phyloP scores from a whole-genome alignment of 2,329 filamentous ascomycete species.

The Pseudogymnoascus sp. region DNA sequence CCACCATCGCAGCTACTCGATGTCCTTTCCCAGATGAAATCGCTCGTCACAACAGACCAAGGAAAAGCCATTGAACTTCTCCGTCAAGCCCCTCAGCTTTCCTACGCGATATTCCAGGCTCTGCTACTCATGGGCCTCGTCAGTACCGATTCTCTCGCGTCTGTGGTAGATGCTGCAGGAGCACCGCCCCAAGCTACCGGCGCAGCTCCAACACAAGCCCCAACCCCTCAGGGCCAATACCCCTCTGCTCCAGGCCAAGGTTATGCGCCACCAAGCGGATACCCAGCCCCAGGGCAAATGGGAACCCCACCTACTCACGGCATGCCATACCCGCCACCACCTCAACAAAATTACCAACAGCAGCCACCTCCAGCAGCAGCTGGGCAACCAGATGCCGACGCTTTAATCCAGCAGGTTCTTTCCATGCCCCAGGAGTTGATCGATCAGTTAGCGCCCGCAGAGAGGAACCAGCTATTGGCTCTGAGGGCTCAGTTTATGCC shows the following conservation, averaged over 20 bases:
- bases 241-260: slow-evolving; percentile 32
- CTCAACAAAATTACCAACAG: slow-evolving; percentile 36
- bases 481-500: slow-evolving; percentile 57
- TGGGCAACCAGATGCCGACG: slow-evolving; percentile 53
- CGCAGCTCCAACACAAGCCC: neutral
- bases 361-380: slow-evolving; percentile 34
- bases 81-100: slow-evolving; percentile 80
- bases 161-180: slow-evolving; percentile 59
- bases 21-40: slow-evolving; percentile 90
- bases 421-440: slow-evolving; percentile 73
- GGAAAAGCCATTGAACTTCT: slow-evolving; percentile 79
- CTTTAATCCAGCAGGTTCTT: slow-evolving; percentile 74
- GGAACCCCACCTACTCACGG: slow-evolving; percentile 41
- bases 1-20: slow-evolving; percentile 86
- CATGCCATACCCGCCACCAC: slow-evolving; percentile 34
- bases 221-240: slow-evolving; percentile 17
- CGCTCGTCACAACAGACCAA: slow-evolving; percentile 74
- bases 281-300: slow-evolving; percentile 31
- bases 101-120: slow-evolving; percentile 92
- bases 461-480: slow-evolving; percentile 72
- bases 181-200: slow-evolving; percentile 20
- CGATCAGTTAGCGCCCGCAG: slow-evolving; percentile 66
- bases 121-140: slow-evolving; percentile 89
- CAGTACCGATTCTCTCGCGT: slow-evolving; percentile 72
- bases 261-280: slow-evolving; percentile 32